These are phyloP conservation scores for Chromosphaera perkinsii DNA, from an alignment of 208 protist species.

Conservation along the genomic window DNA sequence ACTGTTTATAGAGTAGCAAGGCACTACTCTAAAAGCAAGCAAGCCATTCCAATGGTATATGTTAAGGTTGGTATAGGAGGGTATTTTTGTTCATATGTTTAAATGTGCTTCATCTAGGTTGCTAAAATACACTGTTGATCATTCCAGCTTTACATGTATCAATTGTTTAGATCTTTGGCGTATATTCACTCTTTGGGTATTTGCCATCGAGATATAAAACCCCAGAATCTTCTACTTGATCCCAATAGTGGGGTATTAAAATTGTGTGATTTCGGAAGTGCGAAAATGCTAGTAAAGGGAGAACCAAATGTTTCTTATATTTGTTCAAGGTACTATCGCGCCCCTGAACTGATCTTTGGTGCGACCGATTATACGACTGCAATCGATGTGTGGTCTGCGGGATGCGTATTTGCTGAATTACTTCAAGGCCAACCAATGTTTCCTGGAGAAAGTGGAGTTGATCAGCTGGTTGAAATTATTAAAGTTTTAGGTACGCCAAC, in stretches of 20 bases:
- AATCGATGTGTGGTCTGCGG: conserved; percentile 90
- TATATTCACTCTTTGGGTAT: conserved; percentile 88
- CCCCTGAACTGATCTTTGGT: conserved; percentile 88
- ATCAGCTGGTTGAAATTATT: conserved; percentile 90
- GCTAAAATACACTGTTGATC: not conserved
- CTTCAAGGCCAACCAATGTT: conserved; percentile 93
- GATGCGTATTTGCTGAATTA: conserved; percentile 96
- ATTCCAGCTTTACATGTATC: conserved; percentile 81
- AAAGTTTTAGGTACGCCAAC: conserved; percentile 78
- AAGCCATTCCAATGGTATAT: conserved; percentile 71
- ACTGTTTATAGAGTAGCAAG: conserved; percentile 85
- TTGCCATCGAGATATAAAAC: conserved; percentile 88
- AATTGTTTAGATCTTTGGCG: conserved; percentile 87
- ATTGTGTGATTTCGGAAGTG: conserved; percentile 89
- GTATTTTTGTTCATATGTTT: not conserved
- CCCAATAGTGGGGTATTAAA: conserved; percentile 72
- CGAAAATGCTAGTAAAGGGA: conserved; percentile 49
- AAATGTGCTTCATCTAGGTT: not conserved
- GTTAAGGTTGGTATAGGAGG: conserved; percentile 66
- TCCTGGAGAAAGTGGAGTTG: conserved; percentile 72
- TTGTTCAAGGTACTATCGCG: conserved; percentile 86
- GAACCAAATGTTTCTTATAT: conserved; percentile 87
- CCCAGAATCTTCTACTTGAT: conserved; percentile 83
- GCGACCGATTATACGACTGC: conserved; percentile 87
- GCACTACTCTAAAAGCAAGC: conserved; percentile 76